A percentile compares a stretch with the other conserved stretches of the same genome.
Conservation (phyloP, 1,284 basidiomycete genomes). For the Inonotus obliquus region DNA sequence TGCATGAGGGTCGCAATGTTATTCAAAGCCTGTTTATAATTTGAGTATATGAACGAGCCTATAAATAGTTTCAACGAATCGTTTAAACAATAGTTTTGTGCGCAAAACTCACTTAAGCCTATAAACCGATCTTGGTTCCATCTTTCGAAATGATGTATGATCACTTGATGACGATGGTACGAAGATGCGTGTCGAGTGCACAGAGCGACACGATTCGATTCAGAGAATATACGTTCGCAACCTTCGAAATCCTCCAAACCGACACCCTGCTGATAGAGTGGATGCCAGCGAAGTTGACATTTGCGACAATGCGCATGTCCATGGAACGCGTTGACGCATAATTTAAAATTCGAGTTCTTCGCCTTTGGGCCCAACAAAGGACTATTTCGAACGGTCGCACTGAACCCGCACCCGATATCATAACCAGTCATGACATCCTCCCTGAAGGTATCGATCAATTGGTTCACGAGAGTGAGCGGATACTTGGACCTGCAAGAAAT, state of each 20-base stretch:
- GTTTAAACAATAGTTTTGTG: neutral
- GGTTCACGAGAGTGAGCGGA: conserved; percentile 16
- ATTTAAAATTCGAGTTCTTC: neutral
- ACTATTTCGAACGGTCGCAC: conserved; percentile 16
- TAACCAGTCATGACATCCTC: conserved; percentile 18
- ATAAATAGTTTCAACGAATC: neutral
- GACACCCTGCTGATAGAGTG: conserved; percentile 23
- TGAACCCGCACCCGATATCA: conserved; percentile 24
- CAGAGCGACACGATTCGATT: conserved; percentile 27
- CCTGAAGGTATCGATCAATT: conserved; percentile 15
- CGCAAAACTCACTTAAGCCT: conserved; percentile 27
- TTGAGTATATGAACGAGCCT: conserved; percentile 6
- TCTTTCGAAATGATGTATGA: conserved; percentile 25
- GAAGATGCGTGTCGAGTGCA: conserved; percentile 26
- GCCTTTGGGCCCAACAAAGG: conserved; percentile 15
- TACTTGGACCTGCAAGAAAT: conserved; percentile 20
- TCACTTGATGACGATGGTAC: conserved; percentile 26
- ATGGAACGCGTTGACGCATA: conserved; percentile 30
- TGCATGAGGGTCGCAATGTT: no score
- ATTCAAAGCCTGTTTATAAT: no score
- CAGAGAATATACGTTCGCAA: conserved; percentile 28
- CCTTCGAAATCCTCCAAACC: conserved; percentile 32
- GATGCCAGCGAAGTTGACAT: conserved; percentile 29
- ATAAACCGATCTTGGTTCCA: conserved; percentile 30
- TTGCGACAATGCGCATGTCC: conserved; percentile 29